Base-by-base conservation (phyloP, 257 asterid species). In the Salvia hispanica region DNA sequence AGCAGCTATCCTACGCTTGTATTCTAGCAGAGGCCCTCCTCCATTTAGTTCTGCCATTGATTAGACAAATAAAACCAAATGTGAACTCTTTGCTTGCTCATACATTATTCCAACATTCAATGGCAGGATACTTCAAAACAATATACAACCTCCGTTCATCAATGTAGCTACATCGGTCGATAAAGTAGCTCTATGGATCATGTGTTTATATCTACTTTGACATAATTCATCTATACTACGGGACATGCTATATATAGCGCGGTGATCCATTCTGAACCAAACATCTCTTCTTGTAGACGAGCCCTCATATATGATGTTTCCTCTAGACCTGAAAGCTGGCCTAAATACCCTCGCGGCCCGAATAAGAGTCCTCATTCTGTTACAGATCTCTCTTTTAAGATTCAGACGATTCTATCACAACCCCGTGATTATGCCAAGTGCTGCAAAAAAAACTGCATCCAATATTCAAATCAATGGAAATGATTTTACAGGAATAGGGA, bases 1-100 rank as follows among this genome's bases (percentile, higher is more conserved):
- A 7, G 86, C 83, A 51, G 88, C 82, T 57, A 92, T 79, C 77
- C 98, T 84, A 57, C 94, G 86, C 74, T 80, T 94, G 56, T 92
- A 92, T 78, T 90, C 97, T 33, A 84, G 69, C 2, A 92, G 90
- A 69, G 97, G 97, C 25, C 98, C 98, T 67, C 83, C 89, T 61
- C 79, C 70, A 67, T 66, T 78, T 28, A 74, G 63, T 62, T 79
- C 99, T 85, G 85, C 52, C 59, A 69, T 54, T 39, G 36, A 69
- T 53, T 66, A 72, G 72, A 62, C 36, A 11, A 50, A 62, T 55
- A 12, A 66, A 70, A 67, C 48, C 1, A 3, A 3, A 52, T 8
- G 16, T 75, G 56, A 64, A 47, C 56, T 28, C 5, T 58, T 47
- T 37, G 60, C 64, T 57, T 37, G 10, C 66, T 73, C 16, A 25